Percentiles rank a stretch among this genome's conserved stretches.
phyloP scores from a whole-genome alignment of 352 stramenopile genomes.

The Globisporangium viniferum region DNA sequence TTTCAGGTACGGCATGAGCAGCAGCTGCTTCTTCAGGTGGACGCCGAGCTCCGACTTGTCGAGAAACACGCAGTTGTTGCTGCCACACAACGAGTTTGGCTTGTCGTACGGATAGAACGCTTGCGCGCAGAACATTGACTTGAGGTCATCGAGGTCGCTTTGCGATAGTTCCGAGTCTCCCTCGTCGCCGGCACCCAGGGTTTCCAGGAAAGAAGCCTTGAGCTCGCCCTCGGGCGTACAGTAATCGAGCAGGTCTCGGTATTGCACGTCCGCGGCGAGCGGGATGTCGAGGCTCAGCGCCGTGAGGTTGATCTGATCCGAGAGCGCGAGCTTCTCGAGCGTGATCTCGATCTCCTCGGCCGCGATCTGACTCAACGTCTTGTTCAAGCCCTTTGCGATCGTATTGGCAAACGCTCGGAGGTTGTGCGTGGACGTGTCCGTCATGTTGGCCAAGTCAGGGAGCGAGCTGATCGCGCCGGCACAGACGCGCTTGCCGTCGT shows the following conservation, averaged over 20 bases:
- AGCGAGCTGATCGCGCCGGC: not conserved
- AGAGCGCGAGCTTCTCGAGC: not conserved
- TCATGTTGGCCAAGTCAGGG: not conserved
- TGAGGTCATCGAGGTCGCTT: not conserved
- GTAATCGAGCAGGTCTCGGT: not conserved
- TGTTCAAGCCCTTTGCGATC: not conserved
- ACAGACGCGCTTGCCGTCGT: not conserved
- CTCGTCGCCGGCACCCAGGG: not conserved
- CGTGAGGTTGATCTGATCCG: not conserved
- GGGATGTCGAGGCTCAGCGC: not conserved
- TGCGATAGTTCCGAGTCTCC: not conserved
- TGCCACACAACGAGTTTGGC: not conserved
- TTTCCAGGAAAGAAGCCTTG: not conserved
- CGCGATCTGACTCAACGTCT: not conserved
- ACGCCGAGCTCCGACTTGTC: not conserved
- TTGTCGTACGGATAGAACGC: not conserved
- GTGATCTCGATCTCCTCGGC: not conserved
- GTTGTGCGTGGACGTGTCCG: not conserved
- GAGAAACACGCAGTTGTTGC: not conserved
- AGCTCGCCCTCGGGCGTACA: not conserved
- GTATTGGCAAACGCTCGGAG: not conserved
- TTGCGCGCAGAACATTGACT: not conserved
- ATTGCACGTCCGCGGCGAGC: not conserved
- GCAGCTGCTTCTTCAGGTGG: not conserved
- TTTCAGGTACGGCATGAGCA: not conserved